Evolutionary conservation across 1,284 basidiomycete genomes (phyloP).

Genomic region (Salmacisia buchloeana): DNA sequence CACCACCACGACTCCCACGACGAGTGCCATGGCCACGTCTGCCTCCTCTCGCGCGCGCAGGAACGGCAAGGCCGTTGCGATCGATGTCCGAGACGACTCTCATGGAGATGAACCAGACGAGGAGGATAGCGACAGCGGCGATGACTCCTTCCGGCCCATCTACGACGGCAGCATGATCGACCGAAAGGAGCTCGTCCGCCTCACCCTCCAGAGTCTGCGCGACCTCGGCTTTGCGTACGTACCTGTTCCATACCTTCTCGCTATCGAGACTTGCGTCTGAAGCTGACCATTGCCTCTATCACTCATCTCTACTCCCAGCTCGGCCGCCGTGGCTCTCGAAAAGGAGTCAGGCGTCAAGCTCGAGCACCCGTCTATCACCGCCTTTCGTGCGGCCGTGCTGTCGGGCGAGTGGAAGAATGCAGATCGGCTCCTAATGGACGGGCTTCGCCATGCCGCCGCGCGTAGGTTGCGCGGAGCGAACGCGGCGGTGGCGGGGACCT

Average conservation of each 20-base stretch:
- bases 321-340: constrained; percentile 79
- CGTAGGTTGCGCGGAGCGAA: constrained; percentile 12
- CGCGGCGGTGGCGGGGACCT: neutral
- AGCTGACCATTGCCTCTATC: neutral
- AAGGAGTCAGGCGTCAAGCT: constrained; percentile 85
- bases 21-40: no score
- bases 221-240: constrained; percentile 88
- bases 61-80: no score
- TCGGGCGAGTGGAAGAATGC: constrained; percentile 79
- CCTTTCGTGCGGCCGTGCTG: constrained; percentile 75
- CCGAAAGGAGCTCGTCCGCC: constrained; percentile 81
- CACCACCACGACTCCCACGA: no score
- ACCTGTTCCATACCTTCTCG: constrained; percentile 25
- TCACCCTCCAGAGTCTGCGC: constrained; percentile 80
- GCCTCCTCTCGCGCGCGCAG: no score
- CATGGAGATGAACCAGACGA: neutral
- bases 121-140: neutral
- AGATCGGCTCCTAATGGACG: constrained; percentile 62
- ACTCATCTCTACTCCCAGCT: constrained; percentile 52
- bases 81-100: neutral
- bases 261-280: neutral
- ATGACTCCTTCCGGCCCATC: constrained; percentile 50
- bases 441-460: constrained; percentile 32
- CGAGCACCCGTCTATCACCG: constrained; percentile 70
- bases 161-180: constrained; percentile 57